Evolutionary conservation across 441 rosid species (phyloP), one percentile per base, ranked within the genome.

Genomic region (Pelargonium myrrhifolium): DNA sequence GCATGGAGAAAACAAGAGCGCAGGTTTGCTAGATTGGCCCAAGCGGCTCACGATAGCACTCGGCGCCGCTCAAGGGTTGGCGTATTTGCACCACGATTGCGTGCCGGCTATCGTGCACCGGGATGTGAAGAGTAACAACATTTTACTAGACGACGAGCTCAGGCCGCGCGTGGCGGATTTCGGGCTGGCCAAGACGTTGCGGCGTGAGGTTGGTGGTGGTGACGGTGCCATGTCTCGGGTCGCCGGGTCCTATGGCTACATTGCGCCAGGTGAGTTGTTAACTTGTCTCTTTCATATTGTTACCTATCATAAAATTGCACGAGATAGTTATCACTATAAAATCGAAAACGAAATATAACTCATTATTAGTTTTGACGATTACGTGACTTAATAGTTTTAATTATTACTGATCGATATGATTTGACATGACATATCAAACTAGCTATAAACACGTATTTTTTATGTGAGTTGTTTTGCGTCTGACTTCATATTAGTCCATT

Each of bases 61-160:
- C 2, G 91, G 89, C 6, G 82, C 84, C 0, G 92, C 92, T 0
- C 82, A 78, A 62, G 97, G 97, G 6, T 74, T 88, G 67, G 87
- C 89, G 68, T 90, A 90, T 65, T 64, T 88, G 73, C 97, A 90
- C 49, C 94, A 83, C 28, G 97, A 90, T 66, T 83, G 83, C 11
- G 80, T 75, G 64, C 90, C 92, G 9, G 66, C 85, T 11, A 85
- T 90, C 24, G 76, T 90, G 65, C 91, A 90, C 71, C 81, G 97
- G 18, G 97, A 88, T 68, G 90, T 90, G 37, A 90, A 87, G 86
- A 85, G 89, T 60, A 87, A 81, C 75, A 90, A 90, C 12, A 85
- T 90, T 14, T 74, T 90, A 61, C 68, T 90, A 73, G 95, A 87
- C 53, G 76, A 67, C 3, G 90, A 83, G 43, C 78, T 87, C 84